Percentiles rank a stretch among this genome's conserved stretches.
phyloP scores from a whole-genome alignment of 2,329 filamentous ascomycete genomes.

The Botryotinia calthae region DNA sequence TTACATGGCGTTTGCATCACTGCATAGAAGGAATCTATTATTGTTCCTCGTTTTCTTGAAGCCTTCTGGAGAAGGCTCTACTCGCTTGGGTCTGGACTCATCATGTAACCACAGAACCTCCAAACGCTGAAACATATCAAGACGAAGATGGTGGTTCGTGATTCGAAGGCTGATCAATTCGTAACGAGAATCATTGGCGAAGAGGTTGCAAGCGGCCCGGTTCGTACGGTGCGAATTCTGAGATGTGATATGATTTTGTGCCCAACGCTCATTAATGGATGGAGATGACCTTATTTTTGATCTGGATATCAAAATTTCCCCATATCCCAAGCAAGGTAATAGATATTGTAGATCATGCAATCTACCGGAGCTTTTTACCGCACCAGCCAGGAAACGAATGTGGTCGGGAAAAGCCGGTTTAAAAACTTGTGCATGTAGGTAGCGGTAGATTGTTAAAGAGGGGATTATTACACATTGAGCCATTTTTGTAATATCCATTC shows the following conservation, averaged over 20 bases:
- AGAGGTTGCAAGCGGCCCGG: conserved; percentile 3
- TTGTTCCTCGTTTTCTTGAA: background rate
- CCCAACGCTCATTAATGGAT: conserved; percentile 1
- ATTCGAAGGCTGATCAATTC: background rate
- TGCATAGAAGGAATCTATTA: conserved; percentile 2
- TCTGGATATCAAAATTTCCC: conserved; percentile 5
- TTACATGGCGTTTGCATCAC: background rate
- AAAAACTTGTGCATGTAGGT: background rate
- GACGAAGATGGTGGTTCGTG: background rate
- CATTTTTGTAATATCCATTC: background rate
- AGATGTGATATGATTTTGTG: conserved; percentile 3
- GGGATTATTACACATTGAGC: background rate
- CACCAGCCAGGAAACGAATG: background rate
- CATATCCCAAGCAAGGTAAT: background rate
- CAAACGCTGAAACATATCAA: background rate
- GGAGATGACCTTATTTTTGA: background rate
- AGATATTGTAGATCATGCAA: background rate
- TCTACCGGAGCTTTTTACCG: background rate
- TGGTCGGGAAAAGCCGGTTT: background rate
- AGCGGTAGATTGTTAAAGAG: background rate
- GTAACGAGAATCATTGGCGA: background rate
- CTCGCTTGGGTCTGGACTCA: background rate
- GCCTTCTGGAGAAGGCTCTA: background rate
- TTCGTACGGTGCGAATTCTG: background rate
- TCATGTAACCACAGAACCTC: background rate